Evolutionary conservation across 2,329 filamentous ascomycete genomes (phyloP), one percentile per base, ranked within the genome.

Genomic region (Madurella mycetomatis): DNA sequence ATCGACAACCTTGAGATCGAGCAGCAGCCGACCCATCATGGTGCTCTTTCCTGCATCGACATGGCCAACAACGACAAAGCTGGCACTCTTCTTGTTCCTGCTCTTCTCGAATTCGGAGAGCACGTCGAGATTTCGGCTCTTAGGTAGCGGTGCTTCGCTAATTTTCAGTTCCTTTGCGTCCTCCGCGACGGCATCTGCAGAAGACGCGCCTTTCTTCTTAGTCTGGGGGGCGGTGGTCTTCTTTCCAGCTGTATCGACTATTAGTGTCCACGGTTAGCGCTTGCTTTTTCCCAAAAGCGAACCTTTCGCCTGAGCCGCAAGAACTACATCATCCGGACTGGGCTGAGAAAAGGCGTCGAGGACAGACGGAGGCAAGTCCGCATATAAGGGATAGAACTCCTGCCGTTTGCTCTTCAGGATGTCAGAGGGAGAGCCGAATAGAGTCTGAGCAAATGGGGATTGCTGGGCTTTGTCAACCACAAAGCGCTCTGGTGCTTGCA

Each of bases 11-110:
- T 92, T 88, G 41, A 96, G 80, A 64, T 99, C 94, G 41, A 92
- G 85, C 5, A 99, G 76, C 30, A 99, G 72, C n/a, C 94, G 85
- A 0, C 92, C 94, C 92, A 99, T 97, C 39, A 99, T 79, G 5
- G 94, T 99, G 69, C 91, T 96, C 72, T 99, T 99, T 49, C 94
- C 94, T 49, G 95, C 92, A 70, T 99, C 94, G 52, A 99, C 94
- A 69, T 99, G 94, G 13, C 94, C 91, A 63, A 96, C 91, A 34
- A 96, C 92, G 8, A 96, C 91, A 71, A 96, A 95, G 67, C 90
- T 96, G 41, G 88, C 87, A 51, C 84, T 86, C 62, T 86, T 88
- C 72, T 96, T 97, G 62, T 80, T 79, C 50, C 84, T 81, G 49
- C 83, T 81, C 60, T 86, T 90, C 64, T 87, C 81, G 65, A 87